phyloP scores from a whole-genome alignment of 1,139 yeast genomes.

The Protomyces gravidus region DNA sequence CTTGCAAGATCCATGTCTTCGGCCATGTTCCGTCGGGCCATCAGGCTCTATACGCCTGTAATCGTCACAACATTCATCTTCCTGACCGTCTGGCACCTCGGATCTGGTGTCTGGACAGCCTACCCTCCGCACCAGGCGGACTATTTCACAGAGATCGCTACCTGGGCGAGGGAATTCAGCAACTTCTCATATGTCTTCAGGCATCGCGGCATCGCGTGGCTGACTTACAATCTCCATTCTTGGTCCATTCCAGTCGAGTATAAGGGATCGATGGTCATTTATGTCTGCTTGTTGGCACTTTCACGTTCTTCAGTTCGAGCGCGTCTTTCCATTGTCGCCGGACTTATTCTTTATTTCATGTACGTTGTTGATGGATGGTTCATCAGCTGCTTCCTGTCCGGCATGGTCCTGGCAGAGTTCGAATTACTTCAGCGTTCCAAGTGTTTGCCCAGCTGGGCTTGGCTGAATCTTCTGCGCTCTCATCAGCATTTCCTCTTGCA shows the following conservation, averaged over 20 bases:
- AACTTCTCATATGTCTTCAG: conserved; percentile 17
- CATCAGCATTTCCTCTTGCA: background rate
- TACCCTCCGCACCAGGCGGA: conserved; percentile 19
- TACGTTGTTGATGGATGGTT: conserved; percentile 27
- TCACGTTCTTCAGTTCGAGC: conserved; percentile 2
- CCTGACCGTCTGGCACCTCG: conserved; percentile 23
- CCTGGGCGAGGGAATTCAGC: conserved; percentile 18
- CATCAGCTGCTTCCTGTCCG: conserved; percentile 13
- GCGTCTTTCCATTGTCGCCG: conserved; percentile 11
- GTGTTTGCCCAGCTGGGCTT: conserved; percentile 3
- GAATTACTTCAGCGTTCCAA: conserved; percentile 9
- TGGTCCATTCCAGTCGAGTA: conserved; percentile 26
- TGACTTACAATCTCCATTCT: conserved; percentile 22
- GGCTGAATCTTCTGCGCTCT: background rate
- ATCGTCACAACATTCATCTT: conserved; percentile 25
- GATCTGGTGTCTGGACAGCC: conserved; percentile 19
- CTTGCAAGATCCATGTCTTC: conserved; percentile 10
- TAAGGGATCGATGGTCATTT: conserved; percentile 21
- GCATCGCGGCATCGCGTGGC: conserved; percentile 20
- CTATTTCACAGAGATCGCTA: conserved; percentile 3
- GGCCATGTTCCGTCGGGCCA: conserved; percentile 17
- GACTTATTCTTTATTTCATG: conserved; percentile 12
- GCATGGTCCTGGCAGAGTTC: conserved; percentile 21
- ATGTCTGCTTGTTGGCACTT: conserved; percentile 12
- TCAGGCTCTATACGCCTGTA: conserved; percentile 20